Evolutionary conservation across 352 stramenopile genomes (phyloP), one percentile per base, ranked within the genome.

Genomic region (Globisporangium perplexum): DNA sequence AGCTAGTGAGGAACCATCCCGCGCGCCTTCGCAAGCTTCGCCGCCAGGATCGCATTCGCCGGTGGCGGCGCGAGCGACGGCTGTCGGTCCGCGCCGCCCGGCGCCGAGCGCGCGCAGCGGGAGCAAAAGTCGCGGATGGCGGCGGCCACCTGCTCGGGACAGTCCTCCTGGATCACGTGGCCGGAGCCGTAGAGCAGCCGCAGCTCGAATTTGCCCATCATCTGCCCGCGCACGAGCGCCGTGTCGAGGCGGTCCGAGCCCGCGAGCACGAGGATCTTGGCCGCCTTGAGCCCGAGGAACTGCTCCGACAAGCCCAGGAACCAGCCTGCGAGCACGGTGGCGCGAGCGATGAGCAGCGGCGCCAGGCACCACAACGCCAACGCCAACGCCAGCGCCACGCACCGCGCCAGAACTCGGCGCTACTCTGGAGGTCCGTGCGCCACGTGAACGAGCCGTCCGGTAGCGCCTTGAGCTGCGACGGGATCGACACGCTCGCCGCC

Each of bases 151-250:
- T 92, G 78, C 22, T 88, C 72, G 2, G 84, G 84, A 50, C 78
- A 90, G 55, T 95, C 82, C 65, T 95, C 85, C 63, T 95, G 85
- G 51, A 95, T 93, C 46, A 82, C 81, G 52, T 95, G 85, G n/a
- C 85, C 86, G n/a, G 77, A 80, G 45, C 82, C 87, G 57, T 95
- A 93, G 55, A 95, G 79, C 33, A 95, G 60, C 24, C 80, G 69
- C 48, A 96, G 74, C 60, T 96, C 83, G 39, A 95, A 96, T 59
- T 96, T 96, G 35, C 87, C 86, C 79, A 94, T 91, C 87, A 96
- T 96, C 62, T 95, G 87, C 7, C 75, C 87, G 11, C 85, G 80
- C 68, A 89, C 89, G 33, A 96, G 68, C 20, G 85, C 66, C n/a
- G 85, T 96, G 60, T 96, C 87, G 4, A 96, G 65, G 8, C 87